Base-by-base conservation (phyloP, 306 rosid species). In the Ochetophila trinervis region DNA sequence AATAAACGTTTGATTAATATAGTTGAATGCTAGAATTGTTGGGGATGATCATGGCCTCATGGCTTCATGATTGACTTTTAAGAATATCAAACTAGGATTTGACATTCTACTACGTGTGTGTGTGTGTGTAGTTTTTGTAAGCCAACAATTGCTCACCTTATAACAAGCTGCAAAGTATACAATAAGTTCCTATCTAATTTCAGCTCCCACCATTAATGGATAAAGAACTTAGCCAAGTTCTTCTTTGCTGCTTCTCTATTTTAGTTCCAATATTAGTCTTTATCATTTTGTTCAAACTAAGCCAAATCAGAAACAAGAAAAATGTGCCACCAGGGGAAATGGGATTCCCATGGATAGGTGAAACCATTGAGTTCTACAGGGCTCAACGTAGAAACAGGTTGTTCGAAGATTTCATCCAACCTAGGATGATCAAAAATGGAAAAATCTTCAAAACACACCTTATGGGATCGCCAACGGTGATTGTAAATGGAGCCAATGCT, bases 381-480 rank as follows among this genome's bases (percentile, higher is more conserved):
- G 91, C 96, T 51, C 95, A 86, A 24, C 60, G 69, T 4, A 78
- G 60, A 14, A 91, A 87, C 81, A 69, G 77, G 42, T 51, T 88
- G 69, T 88, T 80, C 5, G 86, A 83, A 57, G 88, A 81, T 2
- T 91, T 88, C 44, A 67, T 85, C 48, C 80, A 63, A 20, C 90
- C 96, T 3, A 71, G 87, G 20, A 53, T 83, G 3, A 42, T 30
- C 0, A 87, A 88, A 66, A 69, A 85, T 18, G 95, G 90, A 0
- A 85, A 87, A 45, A 74, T 83, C 61, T 86, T 91, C 91, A 85
- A 76, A 66, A 91, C 95, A 63, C 85, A 81, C 47, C 71, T 88
- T n/a, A 83, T 91, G 91, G 96, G 96, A 13, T 83, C 91, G 1
- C 90, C 96, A 30, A 91, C 96, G 7, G 88, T 91, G 73, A 65